Percentiles rank a stretch among this genome's conserved stretches.
phyloP scores from a whole-genome alignment of 176 grass and related monocot species.

The Aegilops longissima region DNA sequence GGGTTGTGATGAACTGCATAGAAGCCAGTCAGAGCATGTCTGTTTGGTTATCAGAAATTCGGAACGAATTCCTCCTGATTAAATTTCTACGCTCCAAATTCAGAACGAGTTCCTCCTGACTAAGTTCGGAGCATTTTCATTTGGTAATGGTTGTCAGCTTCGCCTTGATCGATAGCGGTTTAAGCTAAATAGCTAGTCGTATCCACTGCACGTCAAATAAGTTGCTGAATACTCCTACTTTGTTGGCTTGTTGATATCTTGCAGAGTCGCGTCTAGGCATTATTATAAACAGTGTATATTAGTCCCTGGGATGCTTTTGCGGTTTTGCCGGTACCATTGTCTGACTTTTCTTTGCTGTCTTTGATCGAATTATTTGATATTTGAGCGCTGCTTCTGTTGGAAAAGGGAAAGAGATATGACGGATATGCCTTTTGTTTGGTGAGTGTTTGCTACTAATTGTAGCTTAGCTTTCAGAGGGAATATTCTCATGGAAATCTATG shows the following conservation, averaged over 20 bases:
- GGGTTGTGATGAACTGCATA: neutral
- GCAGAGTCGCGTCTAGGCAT: neutral
- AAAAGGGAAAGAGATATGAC: neutral
- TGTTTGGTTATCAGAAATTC: neutral
- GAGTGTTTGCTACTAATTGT: neutral
- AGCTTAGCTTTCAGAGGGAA: slow-evolving; percentile 7
- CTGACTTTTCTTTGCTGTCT: slow-evolving; percentile 3
- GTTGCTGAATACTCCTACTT: neutral
- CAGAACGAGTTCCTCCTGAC: neutral
- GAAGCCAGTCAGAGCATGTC: neutral
- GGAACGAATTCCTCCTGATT: neutral
- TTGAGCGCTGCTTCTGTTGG: neutral
- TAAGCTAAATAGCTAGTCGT: neutral
- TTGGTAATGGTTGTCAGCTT: neutral
- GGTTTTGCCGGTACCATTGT: neutral
- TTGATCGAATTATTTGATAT: slow-evolving; percentile 10
- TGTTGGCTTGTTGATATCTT: neutral
- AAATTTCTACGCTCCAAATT: neutral
- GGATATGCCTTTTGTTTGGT: slow-evolving; percentile 11
- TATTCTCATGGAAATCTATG: slow-evolving; percentile 32
- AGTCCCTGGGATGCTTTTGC: neutral
- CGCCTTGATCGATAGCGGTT: neutral
- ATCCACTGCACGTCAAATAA: neutral
- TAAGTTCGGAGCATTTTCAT: neutral
- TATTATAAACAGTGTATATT: neutral